Percentiles rank a stretch among this genome's conserved stretches.
Evolutionary conservation across 331 rosid species (phyloP).

Genomic region (Cydonia oblonga): DNA sequence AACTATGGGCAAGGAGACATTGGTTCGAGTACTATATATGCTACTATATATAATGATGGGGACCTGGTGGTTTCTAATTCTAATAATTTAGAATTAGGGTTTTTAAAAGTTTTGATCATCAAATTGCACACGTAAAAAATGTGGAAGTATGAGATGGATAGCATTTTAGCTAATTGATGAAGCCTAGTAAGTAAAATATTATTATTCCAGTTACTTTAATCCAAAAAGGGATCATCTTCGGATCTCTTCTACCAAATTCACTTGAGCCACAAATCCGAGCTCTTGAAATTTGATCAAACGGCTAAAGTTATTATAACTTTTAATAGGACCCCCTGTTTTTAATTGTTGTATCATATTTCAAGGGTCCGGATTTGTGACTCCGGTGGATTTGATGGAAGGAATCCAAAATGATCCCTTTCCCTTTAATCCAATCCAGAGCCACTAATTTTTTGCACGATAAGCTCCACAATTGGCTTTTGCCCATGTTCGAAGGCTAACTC

Average conservation of each 20-base stretch:
- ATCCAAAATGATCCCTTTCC: no score
- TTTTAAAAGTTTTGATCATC: background rate
- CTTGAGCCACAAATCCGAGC: no score
- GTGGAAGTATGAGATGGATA: slow-evolving; percentile 19
- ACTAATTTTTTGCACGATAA: background rate
- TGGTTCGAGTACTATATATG: background rate
- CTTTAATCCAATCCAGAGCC: background rate
- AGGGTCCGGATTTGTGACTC: no score
- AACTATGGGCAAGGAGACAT: background rate
- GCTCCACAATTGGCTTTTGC: background rate
- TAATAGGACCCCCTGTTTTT: no score
- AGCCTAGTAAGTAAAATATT: no score
- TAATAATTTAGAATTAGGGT: background rate
- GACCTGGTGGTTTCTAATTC: background rate
- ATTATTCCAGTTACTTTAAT: background rate
- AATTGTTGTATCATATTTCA: no score
- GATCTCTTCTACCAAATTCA: no score
- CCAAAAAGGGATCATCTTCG: no score
- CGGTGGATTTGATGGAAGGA: no score
- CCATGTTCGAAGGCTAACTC: no score
- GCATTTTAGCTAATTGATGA: background rate
- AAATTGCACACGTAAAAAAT: background rate
- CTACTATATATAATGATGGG: background rate
- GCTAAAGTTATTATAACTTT: no score
- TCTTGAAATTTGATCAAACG: no score